Conservation (phyloP, 768 basidiomycete genomes). For the Pleurotus cornucopiae region DNA sequence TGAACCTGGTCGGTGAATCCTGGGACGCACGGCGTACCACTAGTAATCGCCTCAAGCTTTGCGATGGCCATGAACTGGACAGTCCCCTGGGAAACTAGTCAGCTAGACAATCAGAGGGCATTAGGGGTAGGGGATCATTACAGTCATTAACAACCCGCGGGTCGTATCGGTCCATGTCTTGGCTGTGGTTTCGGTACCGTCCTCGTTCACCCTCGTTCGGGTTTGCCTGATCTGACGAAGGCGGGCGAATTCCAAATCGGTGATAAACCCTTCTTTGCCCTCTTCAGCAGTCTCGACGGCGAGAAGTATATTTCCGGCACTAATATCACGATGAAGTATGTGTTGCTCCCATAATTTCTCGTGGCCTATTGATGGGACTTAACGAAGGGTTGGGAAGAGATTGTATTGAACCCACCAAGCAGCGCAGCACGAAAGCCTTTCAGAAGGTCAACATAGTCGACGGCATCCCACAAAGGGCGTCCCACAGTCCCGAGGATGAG, state of each 20-base stretch:
- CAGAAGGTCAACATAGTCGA: slow-evolving; percentile 14
- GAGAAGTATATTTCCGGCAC: slow-evolving; percentile 5
- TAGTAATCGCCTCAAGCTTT: not conserved
- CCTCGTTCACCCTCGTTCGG: not conserved
- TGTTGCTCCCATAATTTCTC: not conserved
- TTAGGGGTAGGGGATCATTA: not conserved
- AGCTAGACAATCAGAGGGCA: not conserved
- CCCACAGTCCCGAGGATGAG: slow-evolving; percentile 13
- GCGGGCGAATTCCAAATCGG: slow-evolving; percentile 4
- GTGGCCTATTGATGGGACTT: not conserved
- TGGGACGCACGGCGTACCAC: not conserved
- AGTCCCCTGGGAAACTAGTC: not conserved
- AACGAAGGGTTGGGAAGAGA: not conserved
- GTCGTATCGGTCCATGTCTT: too few relatives aligned
- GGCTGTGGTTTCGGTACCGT: not conserved
- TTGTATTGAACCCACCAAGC: slow-evolving; percentile 6
- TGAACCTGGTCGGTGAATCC: not conserved
- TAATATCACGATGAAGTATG: slow-evolving; percentile 7
- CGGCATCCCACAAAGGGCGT: slow-evolving; percentile 16
- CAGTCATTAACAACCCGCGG: not conserved
- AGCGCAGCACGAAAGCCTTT: slow-evolving; percentile 13
- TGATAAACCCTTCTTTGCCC: slow-evolving; percentile 5
- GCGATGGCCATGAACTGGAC: slow-evolving; percentile 6
- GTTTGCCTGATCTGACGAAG: not conserved
- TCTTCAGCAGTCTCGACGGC: not conserved